Base-by-base conservation (phyloP, 2,329 filamentous ascomycete species). In the Pestalotiopsis sp. region DNA sequence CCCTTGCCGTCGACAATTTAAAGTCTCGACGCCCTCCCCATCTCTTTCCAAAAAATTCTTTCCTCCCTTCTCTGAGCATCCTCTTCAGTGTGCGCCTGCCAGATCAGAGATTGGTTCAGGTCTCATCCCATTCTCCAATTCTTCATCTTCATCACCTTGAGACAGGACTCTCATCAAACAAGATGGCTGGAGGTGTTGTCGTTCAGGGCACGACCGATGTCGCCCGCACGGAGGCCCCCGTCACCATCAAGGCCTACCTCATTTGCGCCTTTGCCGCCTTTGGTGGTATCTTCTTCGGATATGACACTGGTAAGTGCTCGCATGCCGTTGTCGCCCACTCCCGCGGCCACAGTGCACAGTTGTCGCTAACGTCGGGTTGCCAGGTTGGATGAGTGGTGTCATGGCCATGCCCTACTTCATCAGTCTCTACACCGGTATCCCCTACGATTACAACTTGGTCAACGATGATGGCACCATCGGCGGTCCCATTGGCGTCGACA, bases 201-300 rank as follows among this genome's bases (percentile, higher is more conserved):
- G 69, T 72, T 67, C 70, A 72, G 64, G 84, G 82, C 69, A 83
- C 84, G 68, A 74, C 80, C 75, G 85, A 89, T 75, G 81, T 85
- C 73, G 80, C 79, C 73, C 86, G 86, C 73, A 82, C 91, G 73
- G 87, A 89, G 76, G 86, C 87, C 36, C 86, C 87, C 9, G 84
- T 88, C 68, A 88, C 87, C 67, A 68, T 85, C 74, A 88, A 88
- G 81, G 88, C 88, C 13, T 79, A 79, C 68, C 64, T 77, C 27
- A 77, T 78, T 74, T 79, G 77, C 63, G 77, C 75, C 62, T 78
- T 78, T 64, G 76, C 77, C 20, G 76, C 77, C 56, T 78, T 78
- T 61, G 76, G 77, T 62, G 77, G 80, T 73, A 81, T 81, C 70
- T 80, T 81, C 73, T 82, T 81, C 72, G 80, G 80, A 31, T 82